Evolutionary conservation across 129 eudicot species (phyloP).

Genomic region (Heracleum sosnowskyi): DNA sequence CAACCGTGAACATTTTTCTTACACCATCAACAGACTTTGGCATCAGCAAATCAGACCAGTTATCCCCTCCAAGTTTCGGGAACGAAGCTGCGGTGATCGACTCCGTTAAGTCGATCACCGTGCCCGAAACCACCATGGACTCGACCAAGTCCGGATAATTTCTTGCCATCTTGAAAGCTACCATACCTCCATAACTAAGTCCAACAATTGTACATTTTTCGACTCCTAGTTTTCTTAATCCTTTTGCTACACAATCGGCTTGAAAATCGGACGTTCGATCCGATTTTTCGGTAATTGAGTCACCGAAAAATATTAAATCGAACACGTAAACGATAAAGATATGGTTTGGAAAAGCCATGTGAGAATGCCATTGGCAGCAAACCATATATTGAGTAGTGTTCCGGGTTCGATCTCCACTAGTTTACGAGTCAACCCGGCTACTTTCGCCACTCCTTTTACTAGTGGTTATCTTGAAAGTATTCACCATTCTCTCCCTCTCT

Average conservation of each 20-base stretch:
- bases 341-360: conserved; percentile 53
- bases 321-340: conserved; percentile 39
- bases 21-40: conserved; percentile 31
- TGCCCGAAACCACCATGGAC: conserved; percentile 30
- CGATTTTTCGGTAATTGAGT: conserved; percentile 29
- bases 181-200: conserved; percentile 60
- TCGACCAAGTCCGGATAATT: too few species aligned
- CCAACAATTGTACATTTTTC: conserved; percentile 49
- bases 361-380: conserved; percentile 39
- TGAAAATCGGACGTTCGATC: conserved; percentile 38
- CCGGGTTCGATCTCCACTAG: conserved; percentile 43
- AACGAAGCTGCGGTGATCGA: conserved; percentile 21
- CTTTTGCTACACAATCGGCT: conserved; percentile 47
- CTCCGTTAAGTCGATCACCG: conserved; percentile 35
- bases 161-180: too few species aligned
- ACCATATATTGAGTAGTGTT: conserved; percentile 40
- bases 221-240: conserved; percentile 33
- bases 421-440: conserved; percentile 30
- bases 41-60: conserved; percentile 40
- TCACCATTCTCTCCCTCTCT: conserved; percentile 27
- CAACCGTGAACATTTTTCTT: conserved; percentile 19
- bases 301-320: conserved; percentile 56
- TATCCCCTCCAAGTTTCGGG: conserved; percentile 14
- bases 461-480: conserved; percentile 15
- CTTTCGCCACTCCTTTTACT: conserved; percentile 22